phyloP scores from a whole-genome alignment of 2,329 filamentous ascomycete species.

The Stachybotrys chlorohalonatus region DNA sequence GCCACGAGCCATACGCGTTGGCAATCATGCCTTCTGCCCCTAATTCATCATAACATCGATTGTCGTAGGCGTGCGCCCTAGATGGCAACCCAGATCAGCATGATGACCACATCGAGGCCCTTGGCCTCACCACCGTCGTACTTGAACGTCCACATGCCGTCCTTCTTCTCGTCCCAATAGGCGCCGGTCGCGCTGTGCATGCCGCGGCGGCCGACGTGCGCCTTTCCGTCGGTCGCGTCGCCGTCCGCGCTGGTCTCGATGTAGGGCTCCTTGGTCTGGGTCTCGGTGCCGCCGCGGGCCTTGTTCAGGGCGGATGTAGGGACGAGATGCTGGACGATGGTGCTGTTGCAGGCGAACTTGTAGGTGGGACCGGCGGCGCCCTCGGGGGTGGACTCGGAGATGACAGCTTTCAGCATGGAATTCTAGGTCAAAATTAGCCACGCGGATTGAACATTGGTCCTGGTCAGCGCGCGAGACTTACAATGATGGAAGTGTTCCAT shows the following conservation, averaged over 20 bases:
- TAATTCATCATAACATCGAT: not conserved
- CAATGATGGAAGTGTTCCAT: slow-evolving; percentile 93
- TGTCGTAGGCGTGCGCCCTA: slow-evolving; percentile 19
- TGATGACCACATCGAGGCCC: slow-evolving; percentile 61
- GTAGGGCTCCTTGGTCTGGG: slow-evolving; percentile 38
- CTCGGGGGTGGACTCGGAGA: slow-evolving; percentile 60
- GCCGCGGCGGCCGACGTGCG: slow-evolving; percentile 74
- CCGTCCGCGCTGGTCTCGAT: slow-evolving; percentile 45
- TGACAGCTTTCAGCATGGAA: slow-evolving; percentile 66
- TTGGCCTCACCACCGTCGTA: slow-evolving; percentile 61
- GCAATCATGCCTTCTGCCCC: not conserved
- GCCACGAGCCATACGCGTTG: slow-evolving; percentile 12
- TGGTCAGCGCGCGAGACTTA: slow-evolving; percentile 29
- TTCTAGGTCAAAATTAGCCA: slow-evolving; percentile 42
- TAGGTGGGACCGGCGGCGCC: slow-evolving; percentile 53
- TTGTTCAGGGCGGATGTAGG: slow-evolving; percentile 57
- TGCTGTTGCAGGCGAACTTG: slow-evolving; percentile 97
- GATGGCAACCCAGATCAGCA: slow-evolving; percentile 70
- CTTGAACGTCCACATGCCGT: slow-evolving; percentile 86
- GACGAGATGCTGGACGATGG: slow-evolving; percentile 89
- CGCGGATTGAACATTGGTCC: not conserved
- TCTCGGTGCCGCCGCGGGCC: slow-evolving; percentile 40
- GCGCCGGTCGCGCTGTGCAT: slow-evolving; percentile 83
- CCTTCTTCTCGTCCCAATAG: slow-evolving; percentile 86
- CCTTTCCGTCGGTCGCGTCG: slow-evolving; percentile 53